These are phyloP conservation scores for Podosphaera fusca DNA, from an alignment of 2,329 filamentous ascomycete genomes.

Conservation along the genomic window DNA sequence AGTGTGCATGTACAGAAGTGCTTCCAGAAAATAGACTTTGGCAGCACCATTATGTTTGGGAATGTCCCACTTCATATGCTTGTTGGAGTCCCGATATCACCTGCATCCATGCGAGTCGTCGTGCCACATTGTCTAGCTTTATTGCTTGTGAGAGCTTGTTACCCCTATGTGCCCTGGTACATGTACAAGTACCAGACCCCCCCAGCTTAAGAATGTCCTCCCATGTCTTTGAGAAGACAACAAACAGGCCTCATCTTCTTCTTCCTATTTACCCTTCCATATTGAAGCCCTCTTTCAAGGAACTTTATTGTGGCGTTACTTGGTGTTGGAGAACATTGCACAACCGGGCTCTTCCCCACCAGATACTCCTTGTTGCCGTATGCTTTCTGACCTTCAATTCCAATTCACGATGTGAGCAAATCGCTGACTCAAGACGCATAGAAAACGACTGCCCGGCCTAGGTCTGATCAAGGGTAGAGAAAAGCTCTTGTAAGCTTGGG, in stretches of 20 bases:
- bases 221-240: not conserved
- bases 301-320: not conserved
- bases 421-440: not conserved
- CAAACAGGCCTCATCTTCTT: not conserved
- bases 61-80: not conserved
- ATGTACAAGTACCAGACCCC: constrained; percentile 1
- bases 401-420: not conserved
- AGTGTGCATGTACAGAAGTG: not conserved
- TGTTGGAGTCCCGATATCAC: not conserved
- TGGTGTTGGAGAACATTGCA: not conserved
- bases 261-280: not conserved
- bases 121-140: not conserved
- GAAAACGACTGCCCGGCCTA: not conserved
- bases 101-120: not conserved
- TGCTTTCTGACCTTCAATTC: not conserved
- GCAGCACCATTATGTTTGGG: not conserved
- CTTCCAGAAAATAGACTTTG: not conserved
- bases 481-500: not conserved
- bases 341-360: not conserved
- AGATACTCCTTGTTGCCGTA: not conserved
- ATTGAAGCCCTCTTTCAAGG: not conserved
- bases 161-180: not conserved
- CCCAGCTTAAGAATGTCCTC: not conserved
- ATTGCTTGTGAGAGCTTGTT: not conserved
- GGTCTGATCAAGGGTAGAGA: not conserved